phyloP scores from a whole-genome alignment of 2,329 filamentous ascomycete genomes.

The Pyrenochaeta sp. region DNA sequence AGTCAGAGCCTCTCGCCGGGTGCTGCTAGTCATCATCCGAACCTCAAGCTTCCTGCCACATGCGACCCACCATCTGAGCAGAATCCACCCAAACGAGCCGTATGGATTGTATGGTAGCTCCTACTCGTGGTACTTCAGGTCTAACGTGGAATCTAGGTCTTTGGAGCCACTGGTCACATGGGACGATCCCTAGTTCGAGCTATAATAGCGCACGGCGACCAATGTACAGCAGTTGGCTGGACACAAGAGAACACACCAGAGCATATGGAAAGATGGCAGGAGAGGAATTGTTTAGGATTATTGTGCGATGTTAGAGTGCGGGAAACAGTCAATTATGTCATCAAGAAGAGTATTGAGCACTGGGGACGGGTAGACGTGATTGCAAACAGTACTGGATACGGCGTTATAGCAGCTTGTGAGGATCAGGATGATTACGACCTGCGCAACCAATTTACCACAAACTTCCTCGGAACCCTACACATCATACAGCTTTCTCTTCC shows the following conservation, averaged over 20 bases:
- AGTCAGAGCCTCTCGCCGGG: constrained; percentile 48
- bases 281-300: constrained; percentile 73
- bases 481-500: constrained; percentile 90
- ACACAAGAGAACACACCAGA: constrained; percentile 77
- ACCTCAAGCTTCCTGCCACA: constrained; percentile 75
- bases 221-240: constrained; percentile 85
- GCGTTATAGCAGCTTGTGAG: constrained; percentile 93
- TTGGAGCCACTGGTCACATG: constrained; percentile 97
- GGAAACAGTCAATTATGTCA: constrained; percentile 75
- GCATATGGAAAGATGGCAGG: constrained; percentile 74
- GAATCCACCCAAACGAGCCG: constrained; percentile 74
- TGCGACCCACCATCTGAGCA: constrained; percentile 82
- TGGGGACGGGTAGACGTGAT: constrained; percentile 89
- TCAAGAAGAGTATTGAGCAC: constrained; percentile 72
- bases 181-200: constrained; percentile 87
- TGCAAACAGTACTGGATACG: constrained; percentile 90
- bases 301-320: constrained; percentile 89
- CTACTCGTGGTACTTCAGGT: no score
- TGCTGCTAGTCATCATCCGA: constrained; percentile 45
- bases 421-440: constrained; percentile 96
- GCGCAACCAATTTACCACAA: constrained; percentile 95
- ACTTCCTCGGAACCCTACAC: constrained; percentile 94
- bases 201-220: constrained; percentile 80
- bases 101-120: constrained; percentile 93
- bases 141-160: no score